Evolutionary conservation across 2,329 filamentous ascomycete species (phyloP), one percentile per base, ranked within the genome.

Genomic region (Aspergillus awamori): DNA sequence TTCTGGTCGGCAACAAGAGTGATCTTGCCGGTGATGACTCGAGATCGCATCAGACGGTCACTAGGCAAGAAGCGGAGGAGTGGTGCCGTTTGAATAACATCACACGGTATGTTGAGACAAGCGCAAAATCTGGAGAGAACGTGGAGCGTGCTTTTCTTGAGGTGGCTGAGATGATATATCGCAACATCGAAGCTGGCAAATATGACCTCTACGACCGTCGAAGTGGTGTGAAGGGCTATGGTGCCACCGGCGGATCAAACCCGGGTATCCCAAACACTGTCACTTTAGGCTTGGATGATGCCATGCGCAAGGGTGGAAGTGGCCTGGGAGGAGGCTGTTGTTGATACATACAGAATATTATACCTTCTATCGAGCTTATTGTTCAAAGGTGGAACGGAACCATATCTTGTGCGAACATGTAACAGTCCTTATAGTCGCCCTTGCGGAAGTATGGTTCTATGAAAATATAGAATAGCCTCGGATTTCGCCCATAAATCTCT

Each of bases 141-240:
- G 95, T 99, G 38, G 95, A 99, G 77, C 86, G 88, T 68, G 95
- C 95, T 2, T 99, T 99, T 72, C 85, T 96, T 73, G 88, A 95
- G 72, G 93, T 98, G 13, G 93, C 95, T 20, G 93, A 97, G 81
- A 85, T 93, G 76, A 98, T 99, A 81, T 96, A 96, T 74, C 88
- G 94, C 75, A 98, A 98, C 72, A 97, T 99, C 64, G 92, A 97
- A 81, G 92, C 92, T 1, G 95, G 95, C 10, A 92, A 88, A 74
- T 98, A 98, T 75, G 93, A 99, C 78, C 81, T 98, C 68, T 96
- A 97, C 74, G 94, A 98, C 77, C 85, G 94, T 72, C 86, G 93
- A 73, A 94, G 90, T 63, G 95, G 95, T 26, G 93, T 99, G 63
- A 98, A 97, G 78, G 88, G 76, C 15, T 82, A 77, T 65, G 80